These are phyloP conservation scores for Westerdykella ornata DNA, from an alignment of 2,329 filamentous ascomycete genomes.

Conservation along the genomic window DNA sequence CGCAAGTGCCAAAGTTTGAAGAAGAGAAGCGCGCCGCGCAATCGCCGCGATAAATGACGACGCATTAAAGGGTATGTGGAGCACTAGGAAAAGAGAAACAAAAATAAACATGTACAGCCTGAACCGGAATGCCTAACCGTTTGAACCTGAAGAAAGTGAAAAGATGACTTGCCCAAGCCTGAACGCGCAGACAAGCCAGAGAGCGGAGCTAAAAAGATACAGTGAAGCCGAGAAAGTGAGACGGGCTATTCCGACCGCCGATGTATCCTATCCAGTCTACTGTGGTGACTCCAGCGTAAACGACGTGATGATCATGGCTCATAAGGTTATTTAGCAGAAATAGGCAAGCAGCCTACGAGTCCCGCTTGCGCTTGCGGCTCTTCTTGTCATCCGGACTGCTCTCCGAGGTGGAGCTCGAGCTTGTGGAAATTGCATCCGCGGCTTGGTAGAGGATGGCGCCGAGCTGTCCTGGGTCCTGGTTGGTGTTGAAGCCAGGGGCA, in stretches of 20 bases:
- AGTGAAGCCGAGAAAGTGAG: slow-evolving; percentile 1
- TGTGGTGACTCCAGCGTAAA: slow-evolving; percentile 26
- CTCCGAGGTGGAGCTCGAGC: slow-evolving; percentile 34
- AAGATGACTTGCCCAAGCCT: too few relatives aligned
- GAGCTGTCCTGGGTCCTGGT: slow-evolving; percentile 34
- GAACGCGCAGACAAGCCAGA: too few relatives aligned
- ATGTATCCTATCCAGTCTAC: slow-evolving; percentile 28
- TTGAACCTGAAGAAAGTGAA: too few relatives aligned
- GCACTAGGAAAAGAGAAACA: not conserved
- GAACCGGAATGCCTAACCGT: too few relatives aligned
- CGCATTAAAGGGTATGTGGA: not conserved
- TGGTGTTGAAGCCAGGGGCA: slow-evolving; percentile 20
- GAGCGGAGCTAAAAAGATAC: not conserved
- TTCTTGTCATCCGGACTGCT: slow-evolving; percentile 37
- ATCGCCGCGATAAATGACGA: too few relatives aligned
- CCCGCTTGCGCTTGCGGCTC: slow-evolving; percentile 75
- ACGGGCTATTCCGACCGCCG: slow-evolving; percentile 12
- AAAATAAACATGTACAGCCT: too few relatives aligned
- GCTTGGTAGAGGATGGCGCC: slow-evolving; percentile 37
- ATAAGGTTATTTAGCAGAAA: slow-evolving; percentile 29
- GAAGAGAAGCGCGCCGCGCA: too few relatives aligned
- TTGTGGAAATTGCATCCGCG: slow-evolving; percentile 31
- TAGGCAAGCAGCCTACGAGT: slow-evolving; percentile 23
- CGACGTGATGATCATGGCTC: slow-evolving; percentile 28
- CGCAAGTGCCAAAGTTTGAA: not conserved